Evolutionary conservation across 352 stramenopile genomes (phyloP).

Genomic region (Globisporangium polare): DNA sequence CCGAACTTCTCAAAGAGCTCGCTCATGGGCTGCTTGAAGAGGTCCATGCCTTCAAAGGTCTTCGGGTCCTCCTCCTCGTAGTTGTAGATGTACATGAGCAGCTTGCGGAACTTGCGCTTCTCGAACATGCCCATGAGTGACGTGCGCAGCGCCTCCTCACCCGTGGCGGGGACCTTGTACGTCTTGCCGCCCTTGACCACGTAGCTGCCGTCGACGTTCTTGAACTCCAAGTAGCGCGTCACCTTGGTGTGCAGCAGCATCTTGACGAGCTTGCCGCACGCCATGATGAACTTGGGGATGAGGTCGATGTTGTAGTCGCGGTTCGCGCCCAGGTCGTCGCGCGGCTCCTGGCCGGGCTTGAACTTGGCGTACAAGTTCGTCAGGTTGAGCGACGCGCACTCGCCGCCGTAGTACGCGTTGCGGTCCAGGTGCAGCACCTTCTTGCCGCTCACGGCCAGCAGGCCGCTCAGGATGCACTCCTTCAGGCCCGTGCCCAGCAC

Average conservation of each 20-base stretch:
- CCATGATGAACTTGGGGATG: constrained; percentile 99
- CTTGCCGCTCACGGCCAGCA: constrained; percentile 93
- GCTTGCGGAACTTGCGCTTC: constrained; percentile 98
- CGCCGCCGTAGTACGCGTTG: constrained; percentile 97
- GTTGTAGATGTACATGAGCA: constrained; percentile 97
- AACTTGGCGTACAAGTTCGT: constrained; percentile 98
- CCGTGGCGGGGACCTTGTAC: constrained; percentile 97
- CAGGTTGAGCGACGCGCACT: constrained; percentile 98
- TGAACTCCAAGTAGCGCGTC: constrained; percentile 99
- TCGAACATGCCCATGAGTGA: constrained; percentile 99
- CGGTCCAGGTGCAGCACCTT: constrained; percentile 97
- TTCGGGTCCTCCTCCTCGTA: constrained; percentile 93
- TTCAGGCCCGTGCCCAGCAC: constrained; percentile 99
- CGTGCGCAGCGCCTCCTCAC: constrained; percentile 94
- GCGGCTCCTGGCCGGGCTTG: constrained; percentile 62
- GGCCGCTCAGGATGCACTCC: constrained; percentile 97
- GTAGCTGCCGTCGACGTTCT: constrained; percentile 98
- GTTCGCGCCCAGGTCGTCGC: constrained; percentile 90
- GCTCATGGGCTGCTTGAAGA: constrained; percentile 96
- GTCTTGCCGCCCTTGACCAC: constrained; percentile 97
- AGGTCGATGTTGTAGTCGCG: constrained; percentile 99
- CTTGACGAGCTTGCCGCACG: constrained; percentile 99
- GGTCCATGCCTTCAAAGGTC: constrained; percentile 90
- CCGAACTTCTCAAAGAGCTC: constrained; percentile 98
- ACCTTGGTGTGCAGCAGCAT: constrained; percentile 97